These are phyloP conservation scores for Maudiozyma barnettii DNA, from an alignment of 805 yeast species.

Conservation along the genomic window DNA sequence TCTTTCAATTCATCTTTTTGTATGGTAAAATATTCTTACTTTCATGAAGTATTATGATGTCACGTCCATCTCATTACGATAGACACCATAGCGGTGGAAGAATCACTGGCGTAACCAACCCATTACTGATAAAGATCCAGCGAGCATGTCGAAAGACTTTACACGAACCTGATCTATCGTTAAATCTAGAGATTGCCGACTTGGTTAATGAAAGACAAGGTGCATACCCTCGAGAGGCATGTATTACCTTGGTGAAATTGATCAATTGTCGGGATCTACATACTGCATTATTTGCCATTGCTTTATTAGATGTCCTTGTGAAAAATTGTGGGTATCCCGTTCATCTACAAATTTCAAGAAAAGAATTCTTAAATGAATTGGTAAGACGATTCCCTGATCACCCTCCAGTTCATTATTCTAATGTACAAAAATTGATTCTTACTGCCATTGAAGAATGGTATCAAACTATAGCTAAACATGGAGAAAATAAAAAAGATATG, in stretches of 20 bases:
- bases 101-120: conserved; percentile 18
- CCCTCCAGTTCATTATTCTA: conserved; percentile 74
- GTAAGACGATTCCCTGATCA: conserved; percentile 87
- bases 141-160: conserved; percentile 79
- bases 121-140: conserved; percentile 31
- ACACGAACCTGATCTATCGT: conserved; percentile 71
- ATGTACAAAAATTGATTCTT: conserved; percentile 71
- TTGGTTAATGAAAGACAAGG: conserved; percentile 86
- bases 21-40: too few relatives aligned
- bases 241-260: conserved; percentile 68
- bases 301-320: conserved; percentile 75
- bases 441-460: conserved; percentile 94
- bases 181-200: conserved; percentile 87
- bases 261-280: conserved; percentile 74
- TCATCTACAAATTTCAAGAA: conserved; percentile 85
- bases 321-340: conserved; percentile 97
- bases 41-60: too few relatives aligned
- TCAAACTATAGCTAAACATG: conserved; percentile 80
- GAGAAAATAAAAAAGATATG: conserved; percentile 80
- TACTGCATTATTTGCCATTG: conserved; percentile 69
- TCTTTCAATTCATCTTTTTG: too few relatives aligned
- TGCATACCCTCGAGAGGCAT: conserved; percentile 84
- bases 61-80: background rate
- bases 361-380: conserved; percentile 84
- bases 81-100: conserved; percentile 16